These are phyloP conservation scores for Alternaria panax DNA, from an alignment of 2,329 filamentous ascomycete species.

Conservation along the genomic window DNA sequence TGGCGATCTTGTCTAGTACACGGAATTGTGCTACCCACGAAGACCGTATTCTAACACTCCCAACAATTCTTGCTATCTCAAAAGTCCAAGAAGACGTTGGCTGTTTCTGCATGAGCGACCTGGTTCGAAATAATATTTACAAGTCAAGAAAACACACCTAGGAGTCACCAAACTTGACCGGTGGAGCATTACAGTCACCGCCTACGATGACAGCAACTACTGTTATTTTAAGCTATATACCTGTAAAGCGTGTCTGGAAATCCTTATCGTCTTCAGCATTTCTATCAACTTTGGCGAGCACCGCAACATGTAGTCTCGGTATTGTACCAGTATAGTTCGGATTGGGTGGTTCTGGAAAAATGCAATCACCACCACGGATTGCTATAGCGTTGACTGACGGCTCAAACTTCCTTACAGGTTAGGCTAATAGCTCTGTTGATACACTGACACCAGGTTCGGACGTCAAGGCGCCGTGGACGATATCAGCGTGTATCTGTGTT, in stretches of 20 bases:
- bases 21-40: conserved; percentile 7
- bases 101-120: not conserved
- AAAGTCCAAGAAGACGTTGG: conserved; percentile 5
- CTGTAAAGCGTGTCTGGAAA: conserved; percentile 4
- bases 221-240: not conserved
- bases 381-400: not conserved
- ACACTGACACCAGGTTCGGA: conserved; percentile 1
- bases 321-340: not conserved
- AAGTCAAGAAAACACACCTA: not conserved
- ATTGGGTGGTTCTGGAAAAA: conserved; percentile 2
- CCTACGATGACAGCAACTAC: not conserved
- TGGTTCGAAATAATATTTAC: not conserved
- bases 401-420: not conserved
- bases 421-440: not conserved
- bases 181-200: not conserved
- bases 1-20: conserved; percentile 5
- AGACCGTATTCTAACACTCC: conserved; percentile 10
- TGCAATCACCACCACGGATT: conserved; percentile 10
- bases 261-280: not conserved
- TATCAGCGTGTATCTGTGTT: conserved; percentile 2
- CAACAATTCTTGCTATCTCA: conserved; percentile 4
- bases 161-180: not conserved
- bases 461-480: not conserved
- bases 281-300: not conserved
- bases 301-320: conserved; percentile 5